Base-by-base conservation (phyloP, 2,329 filamentous ascomycete genomes). In the Colletotrichum sp. region DNA sequence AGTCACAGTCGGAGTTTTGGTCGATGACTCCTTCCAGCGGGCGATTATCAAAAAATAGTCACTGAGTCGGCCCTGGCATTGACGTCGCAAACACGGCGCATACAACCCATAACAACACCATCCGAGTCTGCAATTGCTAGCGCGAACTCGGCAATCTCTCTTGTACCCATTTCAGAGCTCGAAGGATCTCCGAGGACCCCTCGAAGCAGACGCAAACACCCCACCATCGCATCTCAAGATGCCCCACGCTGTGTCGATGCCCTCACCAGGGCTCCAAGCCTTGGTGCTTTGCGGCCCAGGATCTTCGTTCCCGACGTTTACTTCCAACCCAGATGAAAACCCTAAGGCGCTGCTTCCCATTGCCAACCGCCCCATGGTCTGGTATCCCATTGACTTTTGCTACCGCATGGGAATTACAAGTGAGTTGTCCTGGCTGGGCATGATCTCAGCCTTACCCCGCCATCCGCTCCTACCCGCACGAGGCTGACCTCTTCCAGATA, bases 341-440 rank as follows among this genome's bases (percentile, higher is more conserved):
- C 95, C 95, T 12, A 97, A 97, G 85, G 95, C 95, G 12, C 90
- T 97, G 26, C 86, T 97, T 9, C 95, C 95, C 8, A 94, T 97
- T 76, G 95, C 95, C 44, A 97, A 97, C 83, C 87, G 95, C 79
- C 95, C 95, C 2, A 97, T 97, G 95, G 93, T 97, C 62, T 96
- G 95, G 94, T 97, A 97, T 83, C 93, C 95, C 8, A 91, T 97
- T 55, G 95, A 96, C 81, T 96, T 95, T 86, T 96, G 95, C 85
- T 94, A 95, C 82, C 92, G 95, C 49, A 95, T 94, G 84, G 95
- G 95, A 79, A 92, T 96, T 79, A 94, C 93, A 81, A 89, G 94
- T 95, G 84, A 84, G 90, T 84, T 60, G 49, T 21, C 4, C 2
- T 2, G 44, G 26, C 15, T 30, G 16, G 26, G 10, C 24, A n/a